phyloP scores from a whole-genome alignment of 768 basidiomycete species.

The Lactarius indigo region DNA sequence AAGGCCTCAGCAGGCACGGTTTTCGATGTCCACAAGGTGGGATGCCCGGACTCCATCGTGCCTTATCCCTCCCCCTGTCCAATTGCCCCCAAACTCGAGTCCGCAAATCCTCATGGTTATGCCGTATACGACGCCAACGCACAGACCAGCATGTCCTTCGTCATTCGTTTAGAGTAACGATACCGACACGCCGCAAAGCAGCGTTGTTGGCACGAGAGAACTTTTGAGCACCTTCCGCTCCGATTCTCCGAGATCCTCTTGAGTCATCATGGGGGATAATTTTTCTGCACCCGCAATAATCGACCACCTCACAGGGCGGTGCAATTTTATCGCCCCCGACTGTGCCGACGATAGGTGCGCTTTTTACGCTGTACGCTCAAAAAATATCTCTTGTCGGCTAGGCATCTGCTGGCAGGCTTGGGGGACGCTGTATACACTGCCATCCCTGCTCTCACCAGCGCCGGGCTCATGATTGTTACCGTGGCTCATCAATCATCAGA shows the following conservation, averaged over 20 bases:
- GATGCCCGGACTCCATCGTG: background rate
- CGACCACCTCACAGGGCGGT: background rate
- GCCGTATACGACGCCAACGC: background rate
- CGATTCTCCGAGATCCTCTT: constrained; percentile 6
- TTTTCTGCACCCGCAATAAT: background rate
- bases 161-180: background rate
- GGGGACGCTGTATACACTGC: background rate
- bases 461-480: background rate
- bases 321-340: background rate
- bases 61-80: background rate
- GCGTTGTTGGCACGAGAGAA: background rate
- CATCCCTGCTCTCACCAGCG: background rate
- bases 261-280: too few species aligned
- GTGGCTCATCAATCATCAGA: background rate
- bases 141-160: background rate
- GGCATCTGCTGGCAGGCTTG: background rate
- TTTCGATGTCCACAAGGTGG: background rate
- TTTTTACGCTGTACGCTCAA: constrained; percentile 18
- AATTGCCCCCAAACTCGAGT: background rate
- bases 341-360: constrained; percentile 9
- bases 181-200: background rate
- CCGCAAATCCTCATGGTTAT: background rate
- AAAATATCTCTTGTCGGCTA: background rate
- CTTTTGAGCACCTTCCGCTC: background rate
- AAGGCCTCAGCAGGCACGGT: background rate